A percentile compares a stretch with the other conserved stretches of the same genome.
Conservation (phyloP, 306 rosid species). For the Sophora flavescens region DNA sequence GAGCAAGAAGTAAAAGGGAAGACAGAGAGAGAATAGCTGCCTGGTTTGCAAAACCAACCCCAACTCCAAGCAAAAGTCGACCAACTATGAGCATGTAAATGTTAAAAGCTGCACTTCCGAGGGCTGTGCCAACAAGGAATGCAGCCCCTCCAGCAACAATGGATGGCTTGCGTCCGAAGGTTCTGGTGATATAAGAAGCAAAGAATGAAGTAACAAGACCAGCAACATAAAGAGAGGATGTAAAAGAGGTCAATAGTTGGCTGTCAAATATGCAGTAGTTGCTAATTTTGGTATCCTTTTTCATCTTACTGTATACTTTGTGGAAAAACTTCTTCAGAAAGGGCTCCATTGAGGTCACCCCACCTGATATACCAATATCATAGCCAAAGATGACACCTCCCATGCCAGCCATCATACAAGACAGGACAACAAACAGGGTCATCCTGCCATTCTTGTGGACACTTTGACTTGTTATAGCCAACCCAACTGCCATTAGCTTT, state of each 20-base stretch:
- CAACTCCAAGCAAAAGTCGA: slow-evolving; percentile 76
- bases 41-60: slow-evolving; percentile 87
- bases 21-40: slow-evolving; percentile 44
- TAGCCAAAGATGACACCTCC: slow-evolving; percentile 57
- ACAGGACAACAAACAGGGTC: slow-evolving; percentile 48
- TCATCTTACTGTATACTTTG: slow-evolving; percentile 60
- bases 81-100: slow-evolving; percentile 78
- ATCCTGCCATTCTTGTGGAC: slow-evolving; percentile 41
- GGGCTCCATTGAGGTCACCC: slow-evolving; percentile 83
- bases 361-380: slow-evolving; percentile 57
- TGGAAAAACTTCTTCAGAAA: slow-evolving; percentile 77
- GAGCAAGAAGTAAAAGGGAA: slow-evolving; percentile 4
- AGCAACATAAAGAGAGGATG: slow-evolving; percentile 79
- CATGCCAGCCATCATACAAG: slow-evolving; percentile 60
- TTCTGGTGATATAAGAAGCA: slow-evolving; percentile 64
- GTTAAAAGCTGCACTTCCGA: slow-evolving; percentile 72
- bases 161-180: slow-evolving; percentile 74
- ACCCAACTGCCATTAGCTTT: slow-evolving; percentile 47
- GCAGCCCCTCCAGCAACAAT: slow-evolving; percentile 68
- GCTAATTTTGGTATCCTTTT: slow-evolving; percentile 58
- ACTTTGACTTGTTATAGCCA: slow-evolving; percentile 39
- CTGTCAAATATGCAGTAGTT: slow-evolving; percentile 78
- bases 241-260: slow-evolving; percentile 71
- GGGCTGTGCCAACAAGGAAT: slow-evolving; percentile 69
- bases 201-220: slow-evolving; percentile 74